A percentile compares a stretch with the other conserved stretches of the same genome.
phyloP scores from a whole-genome alignment of 331 rosid genomes.

The Arachis monticola region DNA sequence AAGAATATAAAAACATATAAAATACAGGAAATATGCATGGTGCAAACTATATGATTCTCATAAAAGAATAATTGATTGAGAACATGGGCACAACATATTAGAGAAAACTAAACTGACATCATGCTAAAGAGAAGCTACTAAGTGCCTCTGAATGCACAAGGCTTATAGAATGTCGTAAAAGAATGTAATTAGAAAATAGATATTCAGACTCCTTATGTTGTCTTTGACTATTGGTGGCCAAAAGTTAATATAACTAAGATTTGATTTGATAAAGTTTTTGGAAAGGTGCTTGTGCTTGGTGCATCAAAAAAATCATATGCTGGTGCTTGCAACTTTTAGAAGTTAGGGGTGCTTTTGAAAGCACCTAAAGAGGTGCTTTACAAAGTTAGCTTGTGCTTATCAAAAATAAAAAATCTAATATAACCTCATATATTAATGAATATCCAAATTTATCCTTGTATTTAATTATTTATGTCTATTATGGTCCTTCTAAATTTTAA shows the following conservation, averaged over 20 bases:
- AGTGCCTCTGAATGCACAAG: slow-evolving; percentile 7
- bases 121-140: not conserved
- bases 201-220: slow-evolving; percentile 24
- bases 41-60: not conserved
- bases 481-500: no score
- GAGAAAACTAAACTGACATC: slow-evolving; percentile 23
- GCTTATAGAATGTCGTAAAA: slow-evolving; percentile 22
- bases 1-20: slow-evolving; percentile 32
- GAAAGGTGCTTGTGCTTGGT: no score
- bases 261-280: no score
- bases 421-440: no score
- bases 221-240: not conserved
- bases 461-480: no score
- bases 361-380: no score
- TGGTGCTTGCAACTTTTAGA: no score
- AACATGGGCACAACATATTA: slow-evolving; percentile 11
- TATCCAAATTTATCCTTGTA: no score
- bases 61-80: slow-evolving; percentile 19
- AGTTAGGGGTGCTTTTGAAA: no score
- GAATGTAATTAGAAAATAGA: slow-evolving; percentile 12
- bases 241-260: not conserved
- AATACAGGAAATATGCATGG: slow-evolving; percentile 25
- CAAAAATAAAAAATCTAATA: no score
- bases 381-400: no score
- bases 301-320: no score